These are phyloP conservation scores for Lenwebbia sp. DNA, from an alignment of 345 rosid species.

Conservation along the genomic window DNA sequence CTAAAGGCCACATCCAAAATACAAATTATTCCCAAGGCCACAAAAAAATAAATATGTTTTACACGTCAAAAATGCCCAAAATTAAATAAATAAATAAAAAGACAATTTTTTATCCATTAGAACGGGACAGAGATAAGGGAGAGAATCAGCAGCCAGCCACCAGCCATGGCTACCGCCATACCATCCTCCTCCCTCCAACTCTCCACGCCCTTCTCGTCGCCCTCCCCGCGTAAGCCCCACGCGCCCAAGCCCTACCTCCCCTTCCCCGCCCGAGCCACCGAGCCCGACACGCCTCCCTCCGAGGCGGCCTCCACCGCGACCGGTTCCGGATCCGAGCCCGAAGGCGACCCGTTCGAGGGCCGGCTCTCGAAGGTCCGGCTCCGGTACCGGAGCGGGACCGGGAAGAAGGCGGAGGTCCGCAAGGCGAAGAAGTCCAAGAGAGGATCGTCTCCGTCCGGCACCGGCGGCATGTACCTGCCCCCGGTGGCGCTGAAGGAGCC, in stretches of 20 bases:
- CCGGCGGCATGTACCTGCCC: slow-evolving; percentile 42
- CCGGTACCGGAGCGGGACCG: slow-evolving; percentile 63
- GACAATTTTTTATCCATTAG: neutral
- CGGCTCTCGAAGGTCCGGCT: slow-evolving; percentile 61
- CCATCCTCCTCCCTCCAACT: slow-evolving; percentile 26
- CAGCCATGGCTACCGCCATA: slow-evolving; percentile 28
- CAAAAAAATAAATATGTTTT: neutral
- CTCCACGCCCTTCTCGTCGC: slow-evolving; percentile 1
- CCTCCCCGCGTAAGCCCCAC: neutral
- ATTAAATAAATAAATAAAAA: neutral
- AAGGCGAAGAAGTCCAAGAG: slow-evolving; percentile 47
- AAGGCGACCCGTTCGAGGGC: slow-evolving; percentile 46
- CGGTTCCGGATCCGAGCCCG: neutral
- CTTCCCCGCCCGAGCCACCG: slow-evolving; percentile 35
- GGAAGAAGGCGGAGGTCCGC: slow-evolving; percentile 78
- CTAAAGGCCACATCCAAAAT: too few relatives aligned
- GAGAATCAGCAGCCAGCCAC: neutral
- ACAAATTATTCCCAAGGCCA: neutral
- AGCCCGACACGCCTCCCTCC: slow-evolving; percentile 27
- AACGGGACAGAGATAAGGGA: neutral
- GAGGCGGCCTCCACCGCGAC: slow-evolving; percentile 1
- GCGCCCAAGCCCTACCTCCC: slow-evolving; percentile 4
- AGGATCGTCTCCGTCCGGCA: slow-evolving; percentile 5
- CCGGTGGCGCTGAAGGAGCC: slow-evolving; percentile 69
- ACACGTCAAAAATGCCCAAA: neutral